Evolutionary conservation across 768 basidiomycete genomes (phyloP), one percentile per base, ranked within the genome.

Genomic region (Tremella fuciformis): DNA sequence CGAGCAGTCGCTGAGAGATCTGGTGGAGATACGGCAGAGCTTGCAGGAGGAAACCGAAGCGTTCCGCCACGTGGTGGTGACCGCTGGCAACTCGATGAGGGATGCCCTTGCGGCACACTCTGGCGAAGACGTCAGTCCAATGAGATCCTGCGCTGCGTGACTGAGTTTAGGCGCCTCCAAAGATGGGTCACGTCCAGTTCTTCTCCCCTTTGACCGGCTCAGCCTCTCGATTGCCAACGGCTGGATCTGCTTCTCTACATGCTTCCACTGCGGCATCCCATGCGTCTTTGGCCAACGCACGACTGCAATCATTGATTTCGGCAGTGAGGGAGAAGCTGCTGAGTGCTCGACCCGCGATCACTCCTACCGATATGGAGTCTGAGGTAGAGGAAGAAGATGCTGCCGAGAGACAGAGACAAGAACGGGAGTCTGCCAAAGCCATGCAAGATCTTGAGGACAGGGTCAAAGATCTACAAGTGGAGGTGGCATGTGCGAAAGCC

Each of bases 31-130:
- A 9, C 59, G 74, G n/a, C 59, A 68, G 24, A 65, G 64, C 38
- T 53, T 77, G 46, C 72, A 75, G 46, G 74, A 77, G 42, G 76
- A 77, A 56, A 66, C 70, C 13, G 76, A 77, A 42, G 76, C 76
- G 1, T 77, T 77, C 64, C 58, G 76, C 39, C 72, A 74, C 57
- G 76, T 77, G 11, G 64, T 75, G 1, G 64, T 77, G 15, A 65
- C 71, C 6, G 67, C 74, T 9, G 76, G 64, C 0, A 77, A 74
- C 52, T 60, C 62, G 18, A 57, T 77, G 13, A 55, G 64, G 15
- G 69, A 71, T 40, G 60, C 67, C 0, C 37, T 74, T 13, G 70
- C 74, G 0, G 51, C 61, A 2, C 62, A 66, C 1, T 55, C 55
- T 11, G 70, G 66, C 7, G 52, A 62, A 53, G 62, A 70, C 42